Percentiles rank a stretch among this genome's conserved stretches.
phyloP scores from a whole-genome alignment of 768 basidiomycete genomes.

The Dacryopinax primogenitus region DNA sequence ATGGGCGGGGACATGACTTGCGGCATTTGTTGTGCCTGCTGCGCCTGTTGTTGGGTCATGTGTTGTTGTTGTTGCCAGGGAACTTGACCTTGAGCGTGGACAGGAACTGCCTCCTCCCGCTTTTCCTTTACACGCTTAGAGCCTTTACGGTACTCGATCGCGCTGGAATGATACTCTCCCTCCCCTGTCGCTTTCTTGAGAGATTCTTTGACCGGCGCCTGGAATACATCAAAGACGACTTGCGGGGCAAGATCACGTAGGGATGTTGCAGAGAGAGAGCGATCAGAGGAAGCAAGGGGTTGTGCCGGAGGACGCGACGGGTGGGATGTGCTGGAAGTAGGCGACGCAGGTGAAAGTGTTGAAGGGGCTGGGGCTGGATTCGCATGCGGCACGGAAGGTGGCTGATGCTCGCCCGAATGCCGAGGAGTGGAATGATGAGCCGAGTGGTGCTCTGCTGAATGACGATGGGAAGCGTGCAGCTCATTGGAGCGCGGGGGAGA shows the following conservation, averaged over 20 bases:
- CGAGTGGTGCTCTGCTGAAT: no score
- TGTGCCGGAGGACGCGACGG: not conserved
- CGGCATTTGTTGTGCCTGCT: not conserved
- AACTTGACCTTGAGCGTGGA: no score
- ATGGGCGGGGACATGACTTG: not conserved
- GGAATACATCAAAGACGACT: slow-evolving; percentile 1
- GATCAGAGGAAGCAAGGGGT: not conserved
- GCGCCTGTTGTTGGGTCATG: not conserved
- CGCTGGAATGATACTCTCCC: slow-evolving; percentile 5
- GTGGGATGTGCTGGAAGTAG: not conserved
- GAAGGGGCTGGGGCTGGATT: no score
- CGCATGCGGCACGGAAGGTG: no score
- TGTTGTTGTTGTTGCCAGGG: not conserved
- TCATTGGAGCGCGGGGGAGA: no score
- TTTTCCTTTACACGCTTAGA: not conserved
- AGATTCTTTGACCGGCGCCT: not conserved
- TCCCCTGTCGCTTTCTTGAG: not conserved
- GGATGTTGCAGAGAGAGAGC: not conserved
- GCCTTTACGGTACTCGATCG: not conserved
- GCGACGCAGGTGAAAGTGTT: not conserved
- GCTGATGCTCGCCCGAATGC: no score
- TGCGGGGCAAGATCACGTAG: not conserved
- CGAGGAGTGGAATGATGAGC: no score
- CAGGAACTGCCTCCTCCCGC: not conserved
- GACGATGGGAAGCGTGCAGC: no score